Conservation (phyloP, 192 early-diverging fungal genomes). For the Nowakowskiella sp. region DNA sequence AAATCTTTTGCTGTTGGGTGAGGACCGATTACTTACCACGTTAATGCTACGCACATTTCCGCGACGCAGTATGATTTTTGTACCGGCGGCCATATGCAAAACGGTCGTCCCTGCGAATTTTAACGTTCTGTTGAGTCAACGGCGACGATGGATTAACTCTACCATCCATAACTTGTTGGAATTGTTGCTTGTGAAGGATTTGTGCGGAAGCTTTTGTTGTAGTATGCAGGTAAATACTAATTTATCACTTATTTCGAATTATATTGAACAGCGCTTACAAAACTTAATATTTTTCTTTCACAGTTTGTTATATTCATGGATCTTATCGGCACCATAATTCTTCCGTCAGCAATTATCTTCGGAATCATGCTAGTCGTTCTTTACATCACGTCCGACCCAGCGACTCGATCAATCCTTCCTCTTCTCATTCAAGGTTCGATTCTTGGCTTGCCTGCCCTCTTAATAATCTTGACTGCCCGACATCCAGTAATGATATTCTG, state of each 20-base stretch:
- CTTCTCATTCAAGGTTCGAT: conserved; percentile 61
- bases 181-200: conserved; percentile 16
- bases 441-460: conserved; percentile 65
- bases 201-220: conserved; percentile 21
- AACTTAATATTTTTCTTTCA: neutral
- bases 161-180: conserved; percentile 27
- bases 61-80: conserved; percentile 20
- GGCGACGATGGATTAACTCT: conserved; percentile 23
- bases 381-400: conserved; percentile 15
- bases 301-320: conserved; percentile 11
- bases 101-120: conserved; percentile 18
- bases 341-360: neutral
- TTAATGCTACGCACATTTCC: conserved; percentile 20
- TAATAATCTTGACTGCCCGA: conserved; percentile 74
- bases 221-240: conserved; percentile 19
- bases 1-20: conserved; percentile 17
- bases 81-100: conserved; percentile 14
- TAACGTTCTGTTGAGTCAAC: conserved; percentile 17
- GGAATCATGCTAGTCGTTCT: neutral
- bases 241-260: neutral
- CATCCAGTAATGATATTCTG: conserved; percentile 72
- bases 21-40: conserved; percentile 22
- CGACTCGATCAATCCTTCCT: conserved; percentile 48
- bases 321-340: neutral
- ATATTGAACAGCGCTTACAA: neutral